These are phyloP conservation scores for bread wheat (Triticum aestivum) DNA, from an alignment of 176 grass and related monocot genomes.

Conservation along the genomic window IWGSC_CS_RefSeq_v2.1 NC_057813.1:536315349-536315848, in stretches of 20 bases:
- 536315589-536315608: not conserved
- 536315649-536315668: not conserved
- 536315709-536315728: not conserved
- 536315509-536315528: not conserved
- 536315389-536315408: not conserved
- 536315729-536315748: not conserved
- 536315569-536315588: not conserved
- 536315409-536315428: too few species aligned
- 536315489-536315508: not conserved
- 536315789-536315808: not conserved
- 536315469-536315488: not conserved
- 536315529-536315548: not conserved
- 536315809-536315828: not conserved
- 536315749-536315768: not conserved
- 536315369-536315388: not conserved
- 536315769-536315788: not conserved
- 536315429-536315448: not conserved
- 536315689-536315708: not conserved
- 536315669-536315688: not conserved
- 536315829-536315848: not conserved
- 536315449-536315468: not conserved
- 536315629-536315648: not conserved
- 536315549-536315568: not conserved
- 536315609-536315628: not conserved
- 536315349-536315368: not conserved